Evolutionary conservation across 352 stramenopile species (phyloP).

Genomic region (Pythium insidiosum): DNA sequence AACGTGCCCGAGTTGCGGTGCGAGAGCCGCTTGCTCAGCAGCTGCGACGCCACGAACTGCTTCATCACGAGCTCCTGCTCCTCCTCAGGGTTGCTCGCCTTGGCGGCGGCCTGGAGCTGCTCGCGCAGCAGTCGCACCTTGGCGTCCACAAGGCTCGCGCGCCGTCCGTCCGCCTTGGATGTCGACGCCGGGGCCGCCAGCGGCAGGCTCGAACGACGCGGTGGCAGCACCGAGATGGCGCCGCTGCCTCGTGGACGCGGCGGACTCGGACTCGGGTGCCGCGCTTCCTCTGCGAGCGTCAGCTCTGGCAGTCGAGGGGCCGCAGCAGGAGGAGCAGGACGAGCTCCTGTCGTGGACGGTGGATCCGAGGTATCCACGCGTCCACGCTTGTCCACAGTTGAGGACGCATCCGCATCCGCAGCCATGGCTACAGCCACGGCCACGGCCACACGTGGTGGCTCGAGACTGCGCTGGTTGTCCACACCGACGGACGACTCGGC

Average conservation of each 20-base stretch:
- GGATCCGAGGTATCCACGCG: background rate
- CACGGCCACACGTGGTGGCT: background rate
- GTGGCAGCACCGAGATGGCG: too few relatives aligned
- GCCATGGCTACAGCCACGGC: background rate
- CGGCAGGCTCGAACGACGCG: background rate
- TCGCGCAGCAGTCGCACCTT: conserved; percentile 14
- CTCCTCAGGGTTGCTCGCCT: conserved; percentile 12
- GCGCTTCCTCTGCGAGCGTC: too few relatives aligned
- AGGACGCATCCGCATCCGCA: background rate
- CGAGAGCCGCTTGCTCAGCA: conserved; percentile 27
- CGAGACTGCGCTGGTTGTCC: background rate
- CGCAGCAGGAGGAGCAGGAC: too few relatives aligned
- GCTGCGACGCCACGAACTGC: conserved; percentile 53
- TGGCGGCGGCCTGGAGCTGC: conserved; percentile 9
- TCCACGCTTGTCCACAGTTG: background rate
- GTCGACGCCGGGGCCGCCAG: conserved; percentile 1
- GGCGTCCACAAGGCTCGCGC: conserved; percentile 7
- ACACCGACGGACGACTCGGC: background rate
- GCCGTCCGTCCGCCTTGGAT: conserved; percentile 9
- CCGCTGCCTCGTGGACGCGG: background rate
- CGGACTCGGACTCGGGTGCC: too few relatives aligned
- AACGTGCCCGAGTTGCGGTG: conserved; percentile 12
- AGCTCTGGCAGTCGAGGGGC: too few relatives aligned
- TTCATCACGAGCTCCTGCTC: conserved; percentile 67
- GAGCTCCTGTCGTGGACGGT: background rate